phyloP scores from a whole-genome alignment of 768 basidiomycete genomes.

The Naganishia vaughanmartiniae region DNA sequence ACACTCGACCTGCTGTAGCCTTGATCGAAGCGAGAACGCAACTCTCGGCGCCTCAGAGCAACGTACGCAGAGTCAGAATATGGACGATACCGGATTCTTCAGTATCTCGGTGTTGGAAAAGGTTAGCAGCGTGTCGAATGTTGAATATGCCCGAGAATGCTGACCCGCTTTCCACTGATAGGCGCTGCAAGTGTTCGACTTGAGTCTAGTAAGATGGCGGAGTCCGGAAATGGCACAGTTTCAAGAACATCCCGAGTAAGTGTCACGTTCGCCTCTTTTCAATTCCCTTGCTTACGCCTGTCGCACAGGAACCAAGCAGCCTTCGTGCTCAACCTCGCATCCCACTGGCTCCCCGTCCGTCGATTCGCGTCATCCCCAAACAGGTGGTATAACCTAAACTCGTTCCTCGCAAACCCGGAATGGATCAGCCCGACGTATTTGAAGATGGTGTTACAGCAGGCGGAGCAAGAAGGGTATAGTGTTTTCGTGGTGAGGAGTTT shows the following conservation, averaged over 20 bases:
- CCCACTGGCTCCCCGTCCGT: slow-evolving; percentile 86
- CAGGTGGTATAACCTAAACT: slow-evolving; percentile 66
- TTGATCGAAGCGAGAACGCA: slow-evolving; percentile 49
- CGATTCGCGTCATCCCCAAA: slow-evolving; percentile 63
- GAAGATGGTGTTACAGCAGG: slow-evolving; percentile 79
- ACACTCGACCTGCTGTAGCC: slow-evolving; percentile 26
- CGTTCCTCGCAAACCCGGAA: slow-evolving; percentile 59
- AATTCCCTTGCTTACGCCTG: background rate
- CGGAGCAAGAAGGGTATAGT: slow-evolving; percentile 71
- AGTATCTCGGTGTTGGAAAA: slow-evolving; percentile 81
- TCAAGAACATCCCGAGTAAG: slow-evolving; percentile 73
- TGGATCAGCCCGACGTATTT: slow-evolving; percentile 82
- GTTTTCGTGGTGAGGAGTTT: slow-evolving; percentile 39
- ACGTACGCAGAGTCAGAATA: slow-evolving; percentile 64
- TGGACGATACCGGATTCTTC: slow-evolving; percentile 95
- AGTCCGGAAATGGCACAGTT: slow-evolving; percentile 74
- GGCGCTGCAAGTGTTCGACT: slow-evolving; percentile 77
- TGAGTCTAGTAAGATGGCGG: slow-evolving; percentile 79
- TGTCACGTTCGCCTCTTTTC: background rate
- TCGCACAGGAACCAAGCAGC: slow-evolving; percentile 69
- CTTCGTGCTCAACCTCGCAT: slow-evolving; percentile 79
- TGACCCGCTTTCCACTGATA: slow-evolving; percentile 36
- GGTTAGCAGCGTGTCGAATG: slow-evolving; percentile 1
- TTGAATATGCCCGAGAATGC: too few species aligned
- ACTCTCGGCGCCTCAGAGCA: slow-evolving; percentile 51